Base-by-base conservation (phyloP, 371 early-diverging fungal species). In the Capillidium rhysosporum region DNA sequence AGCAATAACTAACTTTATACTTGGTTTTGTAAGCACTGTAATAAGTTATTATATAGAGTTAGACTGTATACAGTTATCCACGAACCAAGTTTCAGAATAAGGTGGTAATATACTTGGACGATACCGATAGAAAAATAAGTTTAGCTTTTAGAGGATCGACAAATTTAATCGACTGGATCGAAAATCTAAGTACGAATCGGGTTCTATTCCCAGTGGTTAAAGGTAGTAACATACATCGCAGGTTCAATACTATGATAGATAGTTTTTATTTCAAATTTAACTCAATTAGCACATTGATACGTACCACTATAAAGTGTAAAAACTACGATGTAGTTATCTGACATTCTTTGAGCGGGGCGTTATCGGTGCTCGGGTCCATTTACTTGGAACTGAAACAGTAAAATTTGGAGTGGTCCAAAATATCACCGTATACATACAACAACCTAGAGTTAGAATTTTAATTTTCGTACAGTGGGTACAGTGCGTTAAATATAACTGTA, bases 341-440 rank as follows among this genome's bases (percentile, higher is more conserved):
- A n/a, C 43, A 54, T 29, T 31, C 21, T 18, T 44, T 44, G n/a
- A 44, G 54, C 9, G 54, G 54, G 14, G 54, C 54, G 7, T 18
- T 44, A n/a, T 3, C 46, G 2, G 9, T 26, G 3, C 18, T 43
- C 14, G 7, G 14, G 9, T 18, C 43, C 16, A 18, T 43, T 16
- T 18, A 43, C 16, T 14, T 43, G 16, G 21, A 43, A 18, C 18
- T 14, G 16, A 18, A 43, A 18, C 21, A 18, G 7, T 5, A 43
- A 7, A 18, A 12, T 12, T 34, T 43, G 18, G 25, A n/a, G 7
- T 21, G 26, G 23, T 9, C 20, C 21, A 46, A 46, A n/a, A 21
- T 46, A 3, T 24, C 2, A 10, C 5, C 10, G 8, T 9, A 24
- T 10, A 46, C 25, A 9, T 46, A 46, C 21, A 25, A 25, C 26